Base-by-base conservation (phyloP, 805 yeast genomes). In the Candida bentonensis region DNA sequence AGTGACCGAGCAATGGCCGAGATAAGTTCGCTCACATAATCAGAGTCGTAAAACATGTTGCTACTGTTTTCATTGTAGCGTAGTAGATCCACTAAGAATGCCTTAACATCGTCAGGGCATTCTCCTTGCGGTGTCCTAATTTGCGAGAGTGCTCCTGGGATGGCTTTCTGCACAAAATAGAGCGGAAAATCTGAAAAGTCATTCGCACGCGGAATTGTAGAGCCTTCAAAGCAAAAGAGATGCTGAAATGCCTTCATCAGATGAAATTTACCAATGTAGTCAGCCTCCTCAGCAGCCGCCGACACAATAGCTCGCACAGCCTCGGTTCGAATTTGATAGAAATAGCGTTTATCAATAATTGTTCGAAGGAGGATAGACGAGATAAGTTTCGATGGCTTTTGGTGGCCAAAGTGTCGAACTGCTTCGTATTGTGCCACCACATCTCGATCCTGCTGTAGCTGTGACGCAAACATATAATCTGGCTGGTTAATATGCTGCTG, bases 381-480 rank as follows among this genome's bases (percentile, higher is more conserved):
- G 3, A 82, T 66, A 0, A 69, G 51, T 2, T 73, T 70, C 0
- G 89, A 84, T 0, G 87, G 83, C 45, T 74, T 72, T 43, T 69
- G 70, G 9, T 70, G 74, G 4, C 82, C 78, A 60, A 85, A 89
- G 59, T 73, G 84, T 42, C 70, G 65, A 15, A 88, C 73, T 7
- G 96, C 86, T 44, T 86, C 95, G 39, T 77, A 63, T 56, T 92
- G 99, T 0, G 99, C 98, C 48, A 87, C 95, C 17, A 92, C 94
- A 57, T 92, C 99, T 49, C 96, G 67, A 62, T 92, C 99, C 57
- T 87, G 94, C 53, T 84, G 92, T 23, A 92, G 64, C 56, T 92
- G 98, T 0, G 97, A 84, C 1, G 86, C 83, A 58, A 74, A 92
- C 96, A 92, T 92, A 56, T 86, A 82, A 54, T 87, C 96, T 0